Conservation (phyloP, 2,329 filamentous ascomycete species). For the Microsporum ferrugineum region DNA sequence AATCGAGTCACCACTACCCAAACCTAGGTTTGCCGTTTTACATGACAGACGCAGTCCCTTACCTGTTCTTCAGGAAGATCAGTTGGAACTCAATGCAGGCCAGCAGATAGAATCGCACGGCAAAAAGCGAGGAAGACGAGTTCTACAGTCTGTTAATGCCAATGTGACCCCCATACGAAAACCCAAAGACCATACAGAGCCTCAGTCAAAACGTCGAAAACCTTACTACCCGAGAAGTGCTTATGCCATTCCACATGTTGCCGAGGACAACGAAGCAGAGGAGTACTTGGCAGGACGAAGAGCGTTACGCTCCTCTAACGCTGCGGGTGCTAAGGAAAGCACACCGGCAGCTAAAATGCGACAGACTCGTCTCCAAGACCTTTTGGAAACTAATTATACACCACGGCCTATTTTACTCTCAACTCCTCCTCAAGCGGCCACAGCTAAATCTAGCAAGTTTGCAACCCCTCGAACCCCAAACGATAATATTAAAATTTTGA, state of each 20-base stretch:
- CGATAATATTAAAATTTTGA: background rate
- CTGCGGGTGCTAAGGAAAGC: background rate
- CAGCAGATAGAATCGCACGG: background rate
- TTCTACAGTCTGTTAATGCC: constrained; percentile 23
- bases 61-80: background rate
- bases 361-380: constrained; percentile 22
- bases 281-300: background rate
- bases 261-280: constrained; percentile 40
- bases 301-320: background rate
- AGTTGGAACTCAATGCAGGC: background rate
- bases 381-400: constrained; percentile 17
- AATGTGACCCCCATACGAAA: constrained; percentile 16
- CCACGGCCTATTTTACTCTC: constrained; percentile 9
- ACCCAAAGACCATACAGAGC: constrained; percentile 9
- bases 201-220: constrained; percentile 29
- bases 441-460: background rate
- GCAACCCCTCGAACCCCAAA: background rate
- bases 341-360: background rate
- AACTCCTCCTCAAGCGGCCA: constrained; percentile 6
- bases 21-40: background rate
- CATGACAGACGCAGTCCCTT: background rate
- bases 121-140: constrained; percentile 8
- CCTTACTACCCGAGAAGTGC: constrained; percentile 18
- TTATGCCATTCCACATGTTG: constrained; percentile 34
- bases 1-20: background rate